Evolutionary conservation across 352 stramenopile species (phyloP), one percentile per base, ranked within the genome.

Genomic region (Pythium vanterpoolii): DNA sequence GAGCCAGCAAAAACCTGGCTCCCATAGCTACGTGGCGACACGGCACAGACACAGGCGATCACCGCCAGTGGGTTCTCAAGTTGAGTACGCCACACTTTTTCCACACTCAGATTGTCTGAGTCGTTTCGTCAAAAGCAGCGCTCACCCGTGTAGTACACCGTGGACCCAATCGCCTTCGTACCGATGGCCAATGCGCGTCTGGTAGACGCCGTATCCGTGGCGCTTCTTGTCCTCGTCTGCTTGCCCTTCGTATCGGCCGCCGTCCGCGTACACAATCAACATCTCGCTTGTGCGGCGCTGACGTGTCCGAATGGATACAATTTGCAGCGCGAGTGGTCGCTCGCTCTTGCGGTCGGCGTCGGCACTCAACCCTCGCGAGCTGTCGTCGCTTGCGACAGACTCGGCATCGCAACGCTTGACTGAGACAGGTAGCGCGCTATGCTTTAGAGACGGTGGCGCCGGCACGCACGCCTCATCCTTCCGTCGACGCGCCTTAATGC

Each of bases 111-210:
- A 62, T 56, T 48, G 9, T 28, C 55, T 62, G 55, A 62, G 44
- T 55, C 55, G 55, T 55, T 62, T 57, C 50, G 50, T 27, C 33
- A 62, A 55, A 60, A 53, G 39, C 45, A 60, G 51, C 23, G 19
- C 77, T 68, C 79, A 96, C 81, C 87, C 87, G 76, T 93, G 84
- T 33, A 94, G 85, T 42, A 83, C 71, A 61, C 86, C 83, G 61
- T 91, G 73, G 43, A 89, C 76, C 79, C 87, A 96, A 19, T 86
- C 76, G 16, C 87, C 87, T 30, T 94, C 76, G 53, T 90, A 90
- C n/a, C 79, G 62, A 45, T 95, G 72, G 8, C 85, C 87, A 10
- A 72, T 67, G 48, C 70, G 56, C 27, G 77, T 74, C 42, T 77
- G 64, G 42, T 85, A 79, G 14, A 83, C 56, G 7, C 84, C 84